Evolutionary conservation across 2,329 filamentous ascomycete genomes (phyloP).

Genomic region (Beauveria australis): DNA sequence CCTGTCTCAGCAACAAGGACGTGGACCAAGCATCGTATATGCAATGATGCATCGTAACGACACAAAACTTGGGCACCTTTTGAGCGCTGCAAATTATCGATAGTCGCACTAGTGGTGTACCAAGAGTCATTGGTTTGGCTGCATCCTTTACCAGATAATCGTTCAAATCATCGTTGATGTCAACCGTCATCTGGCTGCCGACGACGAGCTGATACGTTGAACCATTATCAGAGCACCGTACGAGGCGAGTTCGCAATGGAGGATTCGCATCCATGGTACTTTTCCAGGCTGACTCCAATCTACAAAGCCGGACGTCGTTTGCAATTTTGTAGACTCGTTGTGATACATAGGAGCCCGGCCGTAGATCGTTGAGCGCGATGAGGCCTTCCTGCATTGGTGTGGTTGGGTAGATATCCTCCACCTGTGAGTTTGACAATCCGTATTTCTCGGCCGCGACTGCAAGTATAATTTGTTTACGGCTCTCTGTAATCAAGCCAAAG

Average conservation of each 20-base stretch:
- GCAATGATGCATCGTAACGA: neutral
- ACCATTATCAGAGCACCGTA: neutral
- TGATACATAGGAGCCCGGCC: neutral
- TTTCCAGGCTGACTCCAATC: neutral
- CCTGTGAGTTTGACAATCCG: conserved; percentile 20
- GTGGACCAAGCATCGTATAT: conserved; percentile 1
- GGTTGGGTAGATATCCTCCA: conserved; percentile 30
- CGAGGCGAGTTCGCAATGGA: neutral
- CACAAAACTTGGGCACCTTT: neutral
- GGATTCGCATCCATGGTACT: neutral
- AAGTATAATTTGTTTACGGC: neutral
- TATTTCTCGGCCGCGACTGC: conserved; percentile 16
- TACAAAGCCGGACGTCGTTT: neutral
- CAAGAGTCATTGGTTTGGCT: neutral
- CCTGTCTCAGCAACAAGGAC: neutral
- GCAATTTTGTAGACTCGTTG: neutral
- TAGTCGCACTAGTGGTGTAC: neutral
- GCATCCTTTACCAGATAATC: neutral
- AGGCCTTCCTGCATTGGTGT: conserved; percentile 30
- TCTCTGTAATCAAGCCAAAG: neutral
- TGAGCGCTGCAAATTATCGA: neutral
- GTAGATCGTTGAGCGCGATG: conserved; percentile 25
- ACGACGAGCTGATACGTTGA: neutral
- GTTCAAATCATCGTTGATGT: neutral
- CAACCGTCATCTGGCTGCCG: neutral